Conservation (phyloP, 495 filamentous ascomycete species). For the Penicillium tannophilum region DNA sequence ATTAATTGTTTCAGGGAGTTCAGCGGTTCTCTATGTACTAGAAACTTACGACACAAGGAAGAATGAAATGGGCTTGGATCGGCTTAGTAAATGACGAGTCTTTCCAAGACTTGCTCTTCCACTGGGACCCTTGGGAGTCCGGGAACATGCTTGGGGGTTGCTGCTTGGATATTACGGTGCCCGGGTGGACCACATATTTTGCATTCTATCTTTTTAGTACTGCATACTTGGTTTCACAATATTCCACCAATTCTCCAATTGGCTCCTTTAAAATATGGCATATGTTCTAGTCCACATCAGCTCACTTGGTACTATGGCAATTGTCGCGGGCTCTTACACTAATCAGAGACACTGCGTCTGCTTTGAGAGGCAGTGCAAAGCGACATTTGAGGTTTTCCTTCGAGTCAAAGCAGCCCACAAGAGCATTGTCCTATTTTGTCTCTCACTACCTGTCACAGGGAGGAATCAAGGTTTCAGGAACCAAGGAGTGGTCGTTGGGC, state of each 20-base stretch:
- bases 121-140: no score
- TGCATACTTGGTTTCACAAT: not conserved
- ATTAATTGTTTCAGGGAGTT: not conserved
- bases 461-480: not conserved
- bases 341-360: no score
- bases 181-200: slow-evolving; percentile 1
- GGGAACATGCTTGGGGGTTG: not conserved
- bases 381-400: not conserved
- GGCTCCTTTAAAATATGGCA: not conserved
- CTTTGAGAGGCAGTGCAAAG: not conserved
- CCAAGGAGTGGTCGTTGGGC: not conserved
- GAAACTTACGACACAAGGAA: not conserved
- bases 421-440: not conserved
- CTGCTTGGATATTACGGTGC: not conserved
- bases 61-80: not conserved
- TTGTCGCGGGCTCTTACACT: no score
- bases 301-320: no score
- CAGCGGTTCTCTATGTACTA: not conserved
- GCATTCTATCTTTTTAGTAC: not conserved
- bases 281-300: not conserved
- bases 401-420: not conserved
- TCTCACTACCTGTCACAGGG: not conserved
- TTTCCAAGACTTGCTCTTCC: not conserved
- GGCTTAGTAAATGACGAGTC: slow-evolving; percentile 2
- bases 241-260: not conserved